phyloP scores from a whole-genome alignment of 257 asterid genomes.

The Nicotiana paniculata region DNA sequence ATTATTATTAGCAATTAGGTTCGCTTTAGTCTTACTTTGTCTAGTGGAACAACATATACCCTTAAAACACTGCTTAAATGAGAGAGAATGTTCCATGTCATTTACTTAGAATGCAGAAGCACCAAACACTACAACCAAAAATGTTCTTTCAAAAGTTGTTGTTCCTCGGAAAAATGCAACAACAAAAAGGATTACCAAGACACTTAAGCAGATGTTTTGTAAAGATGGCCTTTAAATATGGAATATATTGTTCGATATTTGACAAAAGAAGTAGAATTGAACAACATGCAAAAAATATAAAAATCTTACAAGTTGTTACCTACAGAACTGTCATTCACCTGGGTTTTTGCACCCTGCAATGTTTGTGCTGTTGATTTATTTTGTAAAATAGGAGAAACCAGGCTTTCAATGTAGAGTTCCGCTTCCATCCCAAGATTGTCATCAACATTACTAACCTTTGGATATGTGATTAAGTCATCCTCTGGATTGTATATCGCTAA shows the following conservation, averaged over 20 bases:
- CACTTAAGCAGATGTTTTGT: neutral
- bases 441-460: slow-evolving; percentile 4
- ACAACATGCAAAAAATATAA: neutral
- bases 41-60: neutral
- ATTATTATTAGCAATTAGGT: neutral
- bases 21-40: neutral
- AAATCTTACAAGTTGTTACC: neutral
- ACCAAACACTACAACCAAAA: neutral
- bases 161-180: neutral
- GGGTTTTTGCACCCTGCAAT: neutral
- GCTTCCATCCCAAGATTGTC: neutral
- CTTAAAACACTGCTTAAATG: neutral
- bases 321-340: neutral
- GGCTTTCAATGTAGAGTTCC: neutral
- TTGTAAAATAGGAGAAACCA: neutral
- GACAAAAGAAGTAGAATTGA: neutral
- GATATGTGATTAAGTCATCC: slow-evolving; percentile 22
- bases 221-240: neutral
- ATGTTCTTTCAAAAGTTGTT: neutral
- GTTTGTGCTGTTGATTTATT: neutral
- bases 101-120: neutral
- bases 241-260: neutral
- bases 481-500: slow-evolving; percentile 28
- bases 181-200: neutral
- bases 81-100: neutral